These are phyloP conservation scores for Neofusicoccum umdonicola DNA, from an alignment of 2,329 filamentous ascomycete species.

Conservation along the genomic window DNA sequence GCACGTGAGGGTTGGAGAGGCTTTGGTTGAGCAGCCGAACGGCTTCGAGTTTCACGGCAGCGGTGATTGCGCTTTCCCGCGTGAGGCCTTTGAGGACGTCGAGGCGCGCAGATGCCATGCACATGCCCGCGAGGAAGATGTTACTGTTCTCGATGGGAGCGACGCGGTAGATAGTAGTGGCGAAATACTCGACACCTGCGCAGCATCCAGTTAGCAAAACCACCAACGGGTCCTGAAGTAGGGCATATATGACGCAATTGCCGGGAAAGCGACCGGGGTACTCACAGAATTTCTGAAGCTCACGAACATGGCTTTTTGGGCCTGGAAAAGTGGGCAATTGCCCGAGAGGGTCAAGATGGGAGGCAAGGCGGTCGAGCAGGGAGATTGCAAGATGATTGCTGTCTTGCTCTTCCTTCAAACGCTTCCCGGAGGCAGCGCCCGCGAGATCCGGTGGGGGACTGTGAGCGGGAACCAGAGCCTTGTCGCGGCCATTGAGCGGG, in stretches of 20 bases:
- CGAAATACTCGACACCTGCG: constrained; percentile 4
- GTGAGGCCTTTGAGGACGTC: constrained; percentile 1
- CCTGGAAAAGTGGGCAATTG: not conserved
- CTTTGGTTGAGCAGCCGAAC: constrained; percentile 6
- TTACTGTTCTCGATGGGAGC: constrained; percentile 6
- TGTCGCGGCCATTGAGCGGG: not conserved
- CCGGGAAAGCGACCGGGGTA: not conserved
- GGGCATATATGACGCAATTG: not conserved
- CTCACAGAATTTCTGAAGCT: constrained; percentile 5
- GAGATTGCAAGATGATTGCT: not conserved
- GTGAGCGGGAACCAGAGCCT: not conserved
- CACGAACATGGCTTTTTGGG: not conserved
- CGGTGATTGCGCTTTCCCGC: not conserved
- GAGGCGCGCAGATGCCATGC: constrained; percentile 1
- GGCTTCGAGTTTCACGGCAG: constrained; percentile 3
- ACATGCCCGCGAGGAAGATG: constrained; percentile 7
- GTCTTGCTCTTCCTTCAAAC: not conserved
- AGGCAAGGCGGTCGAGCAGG: constrained; percentile 1
- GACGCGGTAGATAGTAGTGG: constrained; percentile 1
- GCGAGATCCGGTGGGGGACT: not conserved
- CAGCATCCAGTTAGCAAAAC: not conserved
- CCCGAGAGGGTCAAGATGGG: constrained; percentile 2
- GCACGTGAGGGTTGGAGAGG: not conserved
- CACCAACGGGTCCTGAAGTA: too few relatives aligned
- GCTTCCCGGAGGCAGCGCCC: not conserved